Conservation (phyloP, 257 asterid genomes). For the Paulownia fortunei region DNA sequence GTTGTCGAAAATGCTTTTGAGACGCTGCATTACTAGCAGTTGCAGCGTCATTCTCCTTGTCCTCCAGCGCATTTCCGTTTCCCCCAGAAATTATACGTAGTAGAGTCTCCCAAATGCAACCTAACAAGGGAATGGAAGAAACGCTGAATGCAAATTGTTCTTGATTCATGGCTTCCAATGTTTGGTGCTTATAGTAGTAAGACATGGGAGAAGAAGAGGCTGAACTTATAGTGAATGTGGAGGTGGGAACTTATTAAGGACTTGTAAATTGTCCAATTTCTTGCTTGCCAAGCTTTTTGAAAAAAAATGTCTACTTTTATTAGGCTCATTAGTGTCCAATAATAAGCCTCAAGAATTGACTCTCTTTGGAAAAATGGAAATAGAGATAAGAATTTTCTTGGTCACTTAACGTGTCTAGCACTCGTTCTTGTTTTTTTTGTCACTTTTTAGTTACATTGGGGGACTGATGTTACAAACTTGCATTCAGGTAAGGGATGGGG, state of each 20-base stretch:
- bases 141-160: not conserved
- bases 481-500: not conserved
- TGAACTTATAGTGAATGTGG: not conserved
- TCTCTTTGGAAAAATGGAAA: not conserved
- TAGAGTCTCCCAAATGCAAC: conserved; percentile 36
- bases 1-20: conserved; percentile 20
- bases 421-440: not conserved
- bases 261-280: not conserved
- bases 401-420: too few species aligned
- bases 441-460: not conserved
- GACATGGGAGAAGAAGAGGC: not conserved
- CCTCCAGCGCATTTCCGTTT: not conserved
- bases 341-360: not conserved
- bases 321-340: not conserved
- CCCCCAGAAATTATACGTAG: not conserved
- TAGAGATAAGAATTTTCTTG: not conserved
- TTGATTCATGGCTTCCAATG: not conserved
- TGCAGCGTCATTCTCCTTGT: not conserved
- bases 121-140: conserved; percentile 34
- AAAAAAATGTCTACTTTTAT: not conserved
- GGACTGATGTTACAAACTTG: not conserved
- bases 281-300: conserved; percentile 13
- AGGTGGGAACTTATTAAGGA: not conserved
- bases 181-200: not conserved
- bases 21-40: not conserved